Conservation (phyloP, 139 green algal genomes). For the Ettlia oleoabundans region DNA sequence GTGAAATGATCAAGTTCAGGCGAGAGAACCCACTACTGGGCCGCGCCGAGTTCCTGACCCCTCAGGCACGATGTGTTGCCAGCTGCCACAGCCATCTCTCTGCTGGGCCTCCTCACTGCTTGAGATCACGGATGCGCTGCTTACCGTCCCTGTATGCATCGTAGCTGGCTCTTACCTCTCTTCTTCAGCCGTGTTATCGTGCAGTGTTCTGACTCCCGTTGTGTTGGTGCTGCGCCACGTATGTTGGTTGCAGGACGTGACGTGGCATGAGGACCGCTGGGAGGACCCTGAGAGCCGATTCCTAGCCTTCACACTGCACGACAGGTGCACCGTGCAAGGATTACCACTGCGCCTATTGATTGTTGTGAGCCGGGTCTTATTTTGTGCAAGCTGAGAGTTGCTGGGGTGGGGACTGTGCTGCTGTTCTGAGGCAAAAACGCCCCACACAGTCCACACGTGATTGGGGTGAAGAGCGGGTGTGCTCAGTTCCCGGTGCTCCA, state of each 20-base stretch:
- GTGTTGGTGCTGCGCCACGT: not conserved
- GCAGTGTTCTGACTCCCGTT: not conserved
- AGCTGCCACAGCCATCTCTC: not conserved
- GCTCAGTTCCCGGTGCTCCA: no score
- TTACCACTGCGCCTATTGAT: no score
- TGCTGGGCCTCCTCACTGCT: no score
- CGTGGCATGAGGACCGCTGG: slow-evolving; percentile 98
- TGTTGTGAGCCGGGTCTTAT: no score
- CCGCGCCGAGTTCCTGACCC: slow-evolving; percentile 74
- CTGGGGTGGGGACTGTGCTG: no score
- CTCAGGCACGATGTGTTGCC: not conserved
- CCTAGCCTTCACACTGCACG: slow-evolving; percentile 95
- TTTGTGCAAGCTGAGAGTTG: no score
- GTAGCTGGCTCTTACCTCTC: not conserved
- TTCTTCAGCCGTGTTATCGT: not conserved
- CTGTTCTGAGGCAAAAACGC: not conserved
- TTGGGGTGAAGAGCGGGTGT: no score
- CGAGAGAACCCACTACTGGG: slow-evolving; percentile 84
- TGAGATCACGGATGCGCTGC: no score
- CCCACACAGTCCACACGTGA: not conserved
- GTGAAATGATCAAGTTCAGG: slow-evolving; percentile 85
- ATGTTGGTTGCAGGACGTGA: slow-evolving; percentile 82
- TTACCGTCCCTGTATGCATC: no score
- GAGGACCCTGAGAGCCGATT: slow-evolving; percentile 90
- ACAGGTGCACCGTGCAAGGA: slow-evolving; percentile 39